A percentile compares a stretch with the other conserved stretches of the same genome.
These are phyloP conservation scores for Fraxinus paxiana DNA, from an alignment of 305 asterid genomes.

Conservation along the genomic window DNA sequence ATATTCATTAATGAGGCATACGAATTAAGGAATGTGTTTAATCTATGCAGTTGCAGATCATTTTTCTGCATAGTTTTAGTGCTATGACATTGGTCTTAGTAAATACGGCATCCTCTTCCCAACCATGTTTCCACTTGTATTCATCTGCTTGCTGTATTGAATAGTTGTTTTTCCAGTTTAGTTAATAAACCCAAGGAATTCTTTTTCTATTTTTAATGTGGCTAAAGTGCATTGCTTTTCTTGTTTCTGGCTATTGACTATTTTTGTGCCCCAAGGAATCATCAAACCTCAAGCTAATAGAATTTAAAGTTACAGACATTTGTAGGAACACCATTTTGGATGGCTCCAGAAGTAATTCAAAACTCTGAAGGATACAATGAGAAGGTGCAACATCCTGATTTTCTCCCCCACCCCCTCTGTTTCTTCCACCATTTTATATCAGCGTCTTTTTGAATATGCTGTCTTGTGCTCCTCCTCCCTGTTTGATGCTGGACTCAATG, in stretches of 20 bases:
- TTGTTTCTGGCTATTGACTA: constrained; percentile 19
- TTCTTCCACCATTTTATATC: constrained; percentile 9
- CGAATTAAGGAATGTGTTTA: neutral
- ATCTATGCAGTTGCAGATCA: constrained; percentile 1
- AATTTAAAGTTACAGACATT: constrained; percentile 68
- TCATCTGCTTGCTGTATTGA: constrained; percentile 6
- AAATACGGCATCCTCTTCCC: neutral
- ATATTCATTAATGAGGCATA: neutral
- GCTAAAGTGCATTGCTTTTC: constrained; percentile 21
- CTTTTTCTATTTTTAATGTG: constrained; percentile 5
- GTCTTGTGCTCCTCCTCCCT: neutral
- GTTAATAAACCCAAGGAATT: constrained; percentile 10
- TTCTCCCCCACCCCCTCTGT: neutral
- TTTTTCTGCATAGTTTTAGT: neutral
- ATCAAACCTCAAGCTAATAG: constrained; percentile 46
- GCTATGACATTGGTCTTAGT: neutral
- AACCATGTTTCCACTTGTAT: constrained; percentile 5
- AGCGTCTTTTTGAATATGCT: constrained; percentile 18
- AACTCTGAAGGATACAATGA: constrained; percentile 97
- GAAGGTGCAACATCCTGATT: constrained; percentile 48
- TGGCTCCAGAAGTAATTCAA: constrained; percentile 99
- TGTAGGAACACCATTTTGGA: constrained; percentile 99
- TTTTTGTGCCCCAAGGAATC: constrained; percentile 30
- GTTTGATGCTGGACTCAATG: constrained; percentile 29
- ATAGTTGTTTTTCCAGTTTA: constrained; percentile 3